Base-by-base conservation (phyloP, 2,329 filamentous ascomycete species). In the Penicillium sp. region DNA sequence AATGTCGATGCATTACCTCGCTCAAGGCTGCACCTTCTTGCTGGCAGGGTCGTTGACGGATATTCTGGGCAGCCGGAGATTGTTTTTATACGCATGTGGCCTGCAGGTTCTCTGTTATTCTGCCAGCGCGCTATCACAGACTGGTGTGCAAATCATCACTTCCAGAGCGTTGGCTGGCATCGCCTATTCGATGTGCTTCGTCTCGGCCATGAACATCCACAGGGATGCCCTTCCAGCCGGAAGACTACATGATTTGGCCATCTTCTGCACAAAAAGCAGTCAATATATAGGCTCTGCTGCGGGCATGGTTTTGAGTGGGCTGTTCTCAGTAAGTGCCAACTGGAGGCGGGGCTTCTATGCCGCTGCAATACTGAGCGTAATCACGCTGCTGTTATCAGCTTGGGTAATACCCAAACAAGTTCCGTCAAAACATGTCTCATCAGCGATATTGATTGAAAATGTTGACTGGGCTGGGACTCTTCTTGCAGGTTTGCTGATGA, bases 211-310 rank as follows among this genome's bases (percentile, higher is more conserved):
- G 31, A 43, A 21, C 22, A 52, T 55, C 9, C 43, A 55, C 7
- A 24, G 16, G 7, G 36, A 52, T 6, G 16, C 42, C 43, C 76
- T 80, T 22, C 75, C 74, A 1, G 64, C 68, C 29, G 79, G 78
- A 14, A 75, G 73, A 43, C 63, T 69, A 34, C 70, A 81, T 11
- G 81, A 83, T 56, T 71, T 81, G 27, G 80, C 76, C 1, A 82
- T 83, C 60, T 77, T 79, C 0, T 72, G 73, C 9, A 71, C 82
- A 56, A 80, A 81, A 1, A 72, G 74, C 24, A 75, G 75, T 13
- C 79, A 81, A 49, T 80, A 80, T 0, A 58, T 82, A 18, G 81
- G 81, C 0, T 82, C 80, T 56, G 74, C 71, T 0, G 52, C 81
- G 1, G 81, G 81, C 0, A 68, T 83, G 3, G 71, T 77, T 5